Evolutionary conservation across 768 basidiomycete genomes (phyloP).

Genomic region (Nidularia pulvinata): DNA sequence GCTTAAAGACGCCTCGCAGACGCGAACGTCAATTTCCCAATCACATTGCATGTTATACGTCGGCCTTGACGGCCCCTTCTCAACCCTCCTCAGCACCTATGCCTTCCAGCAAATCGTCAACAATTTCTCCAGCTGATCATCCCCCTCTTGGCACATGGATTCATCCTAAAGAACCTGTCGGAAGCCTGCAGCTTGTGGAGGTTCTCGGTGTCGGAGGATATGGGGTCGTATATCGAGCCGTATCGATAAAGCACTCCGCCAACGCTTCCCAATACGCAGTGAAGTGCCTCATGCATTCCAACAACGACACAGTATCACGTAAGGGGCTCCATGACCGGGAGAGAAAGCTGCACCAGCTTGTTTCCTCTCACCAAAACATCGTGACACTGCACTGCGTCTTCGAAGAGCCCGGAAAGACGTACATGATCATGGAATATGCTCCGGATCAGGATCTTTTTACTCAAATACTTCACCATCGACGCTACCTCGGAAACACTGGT

Average conservation of each 20-base stretch:
- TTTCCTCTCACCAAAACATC: slow-evolving; percentile 76
- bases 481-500: slow-evolving; percentile 82
- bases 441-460: slow-evolving; percentile 90
- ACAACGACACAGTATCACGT: slow-evolving; percentile 29
- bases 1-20: too few species aligned
- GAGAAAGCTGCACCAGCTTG: slow-evolving; percentile 78
- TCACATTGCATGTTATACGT: too few species aligned
- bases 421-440: slow-evolving; percentile 94
- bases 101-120: too few species aligned
- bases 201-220: slow-evolving; percentile 94
- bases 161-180: slow-evolving; percentile 65
- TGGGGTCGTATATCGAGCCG: slow-evolving; percentile 91
- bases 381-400: slow-evolving; percentile 90
- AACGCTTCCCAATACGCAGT: slow-evolving; percentile 70
- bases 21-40: too few species aligned
- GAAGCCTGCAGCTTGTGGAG: slow-evolving; percentile 79
- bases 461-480: slow-evolving; percentile 77
- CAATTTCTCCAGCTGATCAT: slow-evolving; percentile 36
- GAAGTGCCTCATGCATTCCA: slow-evolving; percentile 72
- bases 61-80: too few species aligned
- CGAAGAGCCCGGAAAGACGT: slow-evolving; percentile 80
- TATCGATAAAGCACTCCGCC: slow-evolving; percentile 47
- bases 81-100: too few species aligned
- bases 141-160: slow-evolving; percentile 81
- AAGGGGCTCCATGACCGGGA: slow-evolving; percentile 67